Evolutionary conservation across 148 eudicot genomes (phyloP).

Genomic region (Silene latifolia): DNA sequence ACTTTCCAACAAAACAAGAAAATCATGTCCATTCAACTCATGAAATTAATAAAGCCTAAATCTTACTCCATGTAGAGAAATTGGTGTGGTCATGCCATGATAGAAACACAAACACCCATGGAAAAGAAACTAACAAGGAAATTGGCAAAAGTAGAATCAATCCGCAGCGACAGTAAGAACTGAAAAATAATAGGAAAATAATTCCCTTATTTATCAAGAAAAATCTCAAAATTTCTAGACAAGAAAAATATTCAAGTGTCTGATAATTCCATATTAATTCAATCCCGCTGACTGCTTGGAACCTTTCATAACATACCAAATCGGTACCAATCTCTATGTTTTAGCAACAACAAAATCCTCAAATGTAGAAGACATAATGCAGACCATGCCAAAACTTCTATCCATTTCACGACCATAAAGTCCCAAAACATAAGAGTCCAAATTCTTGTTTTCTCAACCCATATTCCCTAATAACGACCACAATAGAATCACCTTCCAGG

Average conservation of each 20-base stretch:
- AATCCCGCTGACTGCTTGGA: not conserved
- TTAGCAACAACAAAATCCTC: not conserved
- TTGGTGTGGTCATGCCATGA: not conserved
- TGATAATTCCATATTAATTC: not conserved
- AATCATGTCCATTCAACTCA: not conserved
- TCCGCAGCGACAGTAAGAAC: not conserved
- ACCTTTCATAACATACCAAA: too few species aligned
- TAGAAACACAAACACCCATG: not conserved
- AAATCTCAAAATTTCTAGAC: not conserved
- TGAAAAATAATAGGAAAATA: not conserved
- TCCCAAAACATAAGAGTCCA: not conserved
- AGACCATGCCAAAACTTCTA: not conserved
- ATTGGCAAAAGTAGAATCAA: not conserved
- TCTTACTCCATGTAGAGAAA: not conserved
- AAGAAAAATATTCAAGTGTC: not conserved
- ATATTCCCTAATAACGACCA: not conserved
- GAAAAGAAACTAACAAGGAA: not conserved
- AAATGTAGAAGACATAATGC: not conserved
- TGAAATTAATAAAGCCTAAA: slow-evolving; percentile 1
- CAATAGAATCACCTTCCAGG: not conserved
- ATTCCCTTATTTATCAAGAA: not conserved
- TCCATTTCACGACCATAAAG: not conserved
- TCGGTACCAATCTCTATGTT: not conserved
- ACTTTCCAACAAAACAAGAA: not conserved
- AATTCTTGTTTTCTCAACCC: not conserved